Conservation (phyloP, 1,284 basidiomycete genomes). For the Puccinia triticina region DNA sequence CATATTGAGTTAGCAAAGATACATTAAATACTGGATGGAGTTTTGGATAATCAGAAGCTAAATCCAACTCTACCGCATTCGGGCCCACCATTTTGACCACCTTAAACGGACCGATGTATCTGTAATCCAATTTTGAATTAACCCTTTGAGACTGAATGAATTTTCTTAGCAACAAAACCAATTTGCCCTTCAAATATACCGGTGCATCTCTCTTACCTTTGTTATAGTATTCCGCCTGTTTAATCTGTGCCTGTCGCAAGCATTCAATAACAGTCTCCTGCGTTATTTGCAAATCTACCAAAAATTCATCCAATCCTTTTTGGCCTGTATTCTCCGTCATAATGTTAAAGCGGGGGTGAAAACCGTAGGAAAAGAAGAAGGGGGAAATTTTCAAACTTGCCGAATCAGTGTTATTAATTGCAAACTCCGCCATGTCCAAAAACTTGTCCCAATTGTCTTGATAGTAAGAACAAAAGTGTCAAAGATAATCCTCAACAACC, state of each 20-base stretch:
- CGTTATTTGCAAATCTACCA: neutral
- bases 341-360: neutral
- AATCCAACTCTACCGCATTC: neutral
- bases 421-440: slow-evolving; percentile 53
- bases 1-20: neutral
- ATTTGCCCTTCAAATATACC: neutral
- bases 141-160: neutral
- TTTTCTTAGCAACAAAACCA: neutral
- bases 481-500: slow-evolving; percentile 50
- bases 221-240: too few relatives aligned
- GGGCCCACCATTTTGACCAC: slow-evolving; percentile 4
- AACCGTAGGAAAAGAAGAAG: slow-evolving; percentile 1
- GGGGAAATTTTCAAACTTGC: too few relatives aligned
- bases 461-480: slow-evolving; percentile 51
- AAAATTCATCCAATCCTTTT: neutral
- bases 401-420: too few relatives aligned
- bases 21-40: slow-evolving; percentile 28
- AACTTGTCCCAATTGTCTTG: slow-evolving; percentile 55
- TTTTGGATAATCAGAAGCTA: neutral
- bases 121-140: slow-evolving; percentile 7
- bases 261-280: neutral
- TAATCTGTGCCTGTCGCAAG: too few relatives aligned
- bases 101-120: slow-evolving; percentile 17
- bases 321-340: too few relatives aligned
- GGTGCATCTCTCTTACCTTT: neutral